These are phyloP conservation scores for Hyaloscypha variabilis DNA, from an alignment of 495 filamentous ascomycete genomes.

Conservation along the genomic window DNA sequence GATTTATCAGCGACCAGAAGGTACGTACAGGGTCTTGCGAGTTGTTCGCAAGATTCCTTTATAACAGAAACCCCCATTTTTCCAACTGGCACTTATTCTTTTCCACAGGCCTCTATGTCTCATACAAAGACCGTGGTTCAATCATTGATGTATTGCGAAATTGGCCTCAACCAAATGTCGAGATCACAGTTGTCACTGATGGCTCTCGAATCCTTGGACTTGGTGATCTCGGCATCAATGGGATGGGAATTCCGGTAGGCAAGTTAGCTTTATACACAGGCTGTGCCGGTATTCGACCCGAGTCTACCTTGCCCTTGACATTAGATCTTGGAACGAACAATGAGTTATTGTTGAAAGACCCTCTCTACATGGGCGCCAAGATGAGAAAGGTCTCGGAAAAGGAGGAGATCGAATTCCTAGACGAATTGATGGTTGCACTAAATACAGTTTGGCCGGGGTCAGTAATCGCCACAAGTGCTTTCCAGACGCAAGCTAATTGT, in stretches of 20 bases:
- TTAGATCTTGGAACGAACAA: constrained; percentile 81
- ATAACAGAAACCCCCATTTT: neutral
- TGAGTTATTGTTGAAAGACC: constrained; percentile 69
- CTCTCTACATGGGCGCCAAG: constrained; percentile 75
- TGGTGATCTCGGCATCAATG: constrained; percentile 79
- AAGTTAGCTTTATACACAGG: constrained; percentile 77
- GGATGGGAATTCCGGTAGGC: constrained; percentile 84
- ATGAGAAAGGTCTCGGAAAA: constrained; percentile 67
- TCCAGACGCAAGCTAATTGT: constrained; percentile 5
- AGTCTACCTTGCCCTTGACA: constrained; percentile 72
- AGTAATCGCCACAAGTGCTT: constrained; percentile 28
- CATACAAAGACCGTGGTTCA: constrained; percentile 74
- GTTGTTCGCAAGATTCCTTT: neutral
- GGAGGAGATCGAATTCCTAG: constrained; percentile 75
- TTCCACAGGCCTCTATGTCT: constrained; percentile 68
- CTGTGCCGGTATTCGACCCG: constrained; percentile 77
- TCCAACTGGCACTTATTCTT: constrained; percentile 1
- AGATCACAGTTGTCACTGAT: constrained; percentile 82
- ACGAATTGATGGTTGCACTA: constrained; percentile 79
- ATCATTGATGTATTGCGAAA: constrained; percentile 72
- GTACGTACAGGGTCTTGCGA: constrained; percentile 33
- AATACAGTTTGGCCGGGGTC: constrained; percentile 77
- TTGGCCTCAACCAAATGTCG: constrained; percentile 73
- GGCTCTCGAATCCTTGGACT: constrained; percentile 80
- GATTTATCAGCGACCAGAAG: constrained; percentile 80